Conservation (phyloP, 2,329 filamentous ascomycete genomes). For the Plectosphaerella cucumerina region DNA sequence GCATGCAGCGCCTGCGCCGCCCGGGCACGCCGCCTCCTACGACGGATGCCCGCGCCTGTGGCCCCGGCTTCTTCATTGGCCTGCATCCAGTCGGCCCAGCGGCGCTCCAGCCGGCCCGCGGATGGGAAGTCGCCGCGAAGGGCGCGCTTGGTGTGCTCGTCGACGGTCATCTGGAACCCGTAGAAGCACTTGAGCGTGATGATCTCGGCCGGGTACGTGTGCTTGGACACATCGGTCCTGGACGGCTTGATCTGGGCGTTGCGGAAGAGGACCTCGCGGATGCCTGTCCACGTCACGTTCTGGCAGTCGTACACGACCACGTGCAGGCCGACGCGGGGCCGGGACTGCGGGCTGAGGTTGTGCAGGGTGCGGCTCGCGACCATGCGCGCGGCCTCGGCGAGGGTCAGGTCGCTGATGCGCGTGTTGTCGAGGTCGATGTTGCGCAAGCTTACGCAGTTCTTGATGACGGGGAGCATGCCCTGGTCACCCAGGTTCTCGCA, state of each 20-base stretch:
- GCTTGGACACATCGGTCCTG: constrained; percentile 26
- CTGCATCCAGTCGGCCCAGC: constrained; percentile 95
- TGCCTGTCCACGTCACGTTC: constrained; percentile 87
- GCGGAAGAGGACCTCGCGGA: constrained; percentile 79
- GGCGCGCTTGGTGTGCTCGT: constrained; percentile 87
- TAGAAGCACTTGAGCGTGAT: constrained; percentile 92
- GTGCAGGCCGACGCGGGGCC: constrained; percentile 60
- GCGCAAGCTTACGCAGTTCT: constrained; percentile 64
- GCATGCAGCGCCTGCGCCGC: constrained; percentile 78
- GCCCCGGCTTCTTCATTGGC: constrained; percentile 78
- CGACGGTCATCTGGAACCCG: constrained; percentile 89
- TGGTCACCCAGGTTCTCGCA: constrained; percentile 81
- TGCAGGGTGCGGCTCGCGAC: constrained; percentile 59
- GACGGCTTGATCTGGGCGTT: constrained; percentile 70
- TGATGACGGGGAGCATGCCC: constrained; percentile 79
- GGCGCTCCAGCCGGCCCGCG: constrained; percentile 76
- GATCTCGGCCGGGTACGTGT: constrained; percentile 69
- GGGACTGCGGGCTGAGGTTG: constrained; percentile 29
- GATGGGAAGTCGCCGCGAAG: constrained; percentile 69
- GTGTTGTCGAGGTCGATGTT: constrained; percentile 92
- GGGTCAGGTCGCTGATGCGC: constrained; percentile 77
- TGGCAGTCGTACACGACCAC: constrained; percentile 88
- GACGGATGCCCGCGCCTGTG: constrained; percentile 59
- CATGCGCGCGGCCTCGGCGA: constrained; percentile 80
- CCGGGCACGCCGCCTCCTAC: constrained; percentile 71